Evolutionary conservation across 148 eudicot genomes (phyloP).

Genomic region (Cornus suecica): DNA sequence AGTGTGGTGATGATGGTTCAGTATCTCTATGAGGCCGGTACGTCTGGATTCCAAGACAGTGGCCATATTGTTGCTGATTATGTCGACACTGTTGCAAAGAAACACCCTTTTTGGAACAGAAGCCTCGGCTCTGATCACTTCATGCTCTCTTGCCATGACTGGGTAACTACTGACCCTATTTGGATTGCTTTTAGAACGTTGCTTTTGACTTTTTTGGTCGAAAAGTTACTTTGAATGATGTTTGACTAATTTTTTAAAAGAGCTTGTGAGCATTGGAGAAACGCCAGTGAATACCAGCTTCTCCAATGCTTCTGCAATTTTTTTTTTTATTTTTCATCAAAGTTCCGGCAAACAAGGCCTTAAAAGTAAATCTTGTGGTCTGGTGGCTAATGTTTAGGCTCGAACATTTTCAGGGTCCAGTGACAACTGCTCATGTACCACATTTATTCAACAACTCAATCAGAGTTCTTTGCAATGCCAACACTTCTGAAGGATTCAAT

Average conservation of each 20-base stretch:
- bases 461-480: constrained; percentile 74
- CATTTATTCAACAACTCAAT: constrained; percentile 54
- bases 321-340: too few relatives aligned
- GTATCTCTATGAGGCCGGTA: constrained; percentile 28
- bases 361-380: neutral
- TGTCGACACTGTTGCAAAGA: constrained; percentile 13
- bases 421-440: constrained; percentile 41
- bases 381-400: neutral
- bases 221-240: too few relatives aligned
- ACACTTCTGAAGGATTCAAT: constrained; percentile 67
- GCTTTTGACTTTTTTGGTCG: too few relatives aligned
- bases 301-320: too few relatives aligned
- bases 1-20: constrained; percentile 42
- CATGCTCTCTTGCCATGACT: constrained; percentile 80
- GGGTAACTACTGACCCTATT: too few relatives aligned
- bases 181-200: too few relatives aligned
- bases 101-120: constrained; percentile 37
- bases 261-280: too few relatives aligned
- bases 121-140: constrained; percentile 43
- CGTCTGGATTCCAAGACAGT: constrained; percentile 29
- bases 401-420: constrained; percentile 40
- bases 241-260: too few relatives aligned
- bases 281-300: too few relatives aligned
- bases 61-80: constrained; percentile 41
- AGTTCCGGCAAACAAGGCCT: too few relatives aligned